Evolutionary conservation across 2,329 filamentous ascomycete species (phyloP).

Genomic region (Talaromyces piceae): DNA sequence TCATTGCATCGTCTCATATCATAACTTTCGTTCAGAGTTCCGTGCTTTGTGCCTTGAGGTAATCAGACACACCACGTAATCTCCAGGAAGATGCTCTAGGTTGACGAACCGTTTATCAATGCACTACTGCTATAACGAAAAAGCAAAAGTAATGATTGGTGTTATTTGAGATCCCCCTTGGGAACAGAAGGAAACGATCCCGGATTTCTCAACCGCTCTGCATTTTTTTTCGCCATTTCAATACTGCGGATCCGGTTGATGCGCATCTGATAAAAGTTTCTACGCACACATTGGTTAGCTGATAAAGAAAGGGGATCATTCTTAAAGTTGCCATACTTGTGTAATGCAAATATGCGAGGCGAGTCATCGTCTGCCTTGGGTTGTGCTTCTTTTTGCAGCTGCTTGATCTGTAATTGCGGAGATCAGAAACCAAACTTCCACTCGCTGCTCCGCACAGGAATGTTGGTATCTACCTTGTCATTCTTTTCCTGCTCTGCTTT

Average conservation of each 20-base stretch:
- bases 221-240: slow-evolving; percentile 73
- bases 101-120: too few relatives aligned
- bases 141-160: background rate
- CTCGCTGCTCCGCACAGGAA: too few relatives aligned
- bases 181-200: slow-evolving; percentile 80
- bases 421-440: background rate
- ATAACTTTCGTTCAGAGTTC: too few relatives aligned
- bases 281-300: slow-evolving; percentile 27
- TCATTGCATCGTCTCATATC: too few relatives aligned
- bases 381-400: slow-evolving; percentile 26
- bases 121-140: background rate
- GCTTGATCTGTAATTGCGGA: slow-evolving; percentile 26
- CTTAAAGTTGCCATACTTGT: slow-evolving; percentile 51
- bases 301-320: background rate
- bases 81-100: background rate
- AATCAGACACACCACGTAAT: too few relatives aligned
- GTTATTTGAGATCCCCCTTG: slow-evolving; percentile 40
- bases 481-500: slow-evolving; percentile 41
- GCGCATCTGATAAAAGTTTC: slow-evolving; percentile 79
- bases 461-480: slow-evolving; percentile 50
- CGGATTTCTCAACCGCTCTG: slow-evolving; percentile 70
- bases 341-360: slow-evolving; percentile 73
- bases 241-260: slow-evolving; percentile 68
- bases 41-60: too few relatives aligned
- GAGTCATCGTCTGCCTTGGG: slow-evolving; percentile 53